phyloP scores from a whole-genome alignment of 345 rosid species.

The Hypericum androsaemum region DNA sequence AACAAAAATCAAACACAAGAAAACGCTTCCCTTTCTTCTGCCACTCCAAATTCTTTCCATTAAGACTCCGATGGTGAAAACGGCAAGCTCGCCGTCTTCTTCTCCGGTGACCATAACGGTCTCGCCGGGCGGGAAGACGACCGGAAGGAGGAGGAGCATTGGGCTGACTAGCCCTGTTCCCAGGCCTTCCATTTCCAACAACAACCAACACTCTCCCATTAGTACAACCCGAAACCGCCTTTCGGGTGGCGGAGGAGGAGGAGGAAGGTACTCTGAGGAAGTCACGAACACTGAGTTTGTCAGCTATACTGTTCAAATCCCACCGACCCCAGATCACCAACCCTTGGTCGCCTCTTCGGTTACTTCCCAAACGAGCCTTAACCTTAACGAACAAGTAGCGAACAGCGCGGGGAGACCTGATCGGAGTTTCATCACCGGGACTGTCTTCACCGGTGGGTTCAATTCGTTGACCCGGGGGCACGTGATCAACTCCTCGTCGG shows the following conservation, averaged over 20 bases:
- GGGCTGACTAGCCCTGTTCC: constrained; percentile 62
- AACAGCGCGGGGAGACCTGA: constrained; percentile 26
- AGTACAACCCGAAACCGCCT: constrained; percentile 34
- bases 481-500: constrained; percentile 46
- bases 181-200: constrained; percentile 47
- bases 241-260: constrained; percentile 34
- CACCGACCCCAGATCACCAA: constrained; percentile 72
- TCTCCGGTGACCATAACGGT: constrained; percentile 70
- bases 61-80: constrained; percentile 32
- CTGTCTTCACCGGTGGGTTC: constrained; percentile 59
- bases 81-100: constrained; percentile 39
- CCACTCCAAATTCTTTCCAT: too few species aligned
- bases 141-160: constrained; percentile 60
- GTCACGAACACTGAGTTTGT: constrained; percentile 34
- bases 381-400: constrained; percentile 20
- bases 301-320: constrained; percentile 67
- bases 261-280: constrained; percentile 38
- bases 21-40: too few species aligned
- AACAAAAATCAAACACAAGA: too few species aligned
- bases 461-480: constrained; percentile 67
- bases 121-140: constrained; percentile 53
- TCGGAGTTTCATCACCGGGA: constrained; percentile 42
- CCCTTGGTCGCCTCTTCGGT: constrained; percentile 33
- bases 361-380: constrained; percentile 38
- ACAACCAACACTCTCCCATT: constrained; percentile 44